Evolutionary conservation across 2,329 filamentous ascomycete species (phyloP), one percentile per base, ranked within the genome.

Genomic region (Calonectria pauciramosa): DNA sequence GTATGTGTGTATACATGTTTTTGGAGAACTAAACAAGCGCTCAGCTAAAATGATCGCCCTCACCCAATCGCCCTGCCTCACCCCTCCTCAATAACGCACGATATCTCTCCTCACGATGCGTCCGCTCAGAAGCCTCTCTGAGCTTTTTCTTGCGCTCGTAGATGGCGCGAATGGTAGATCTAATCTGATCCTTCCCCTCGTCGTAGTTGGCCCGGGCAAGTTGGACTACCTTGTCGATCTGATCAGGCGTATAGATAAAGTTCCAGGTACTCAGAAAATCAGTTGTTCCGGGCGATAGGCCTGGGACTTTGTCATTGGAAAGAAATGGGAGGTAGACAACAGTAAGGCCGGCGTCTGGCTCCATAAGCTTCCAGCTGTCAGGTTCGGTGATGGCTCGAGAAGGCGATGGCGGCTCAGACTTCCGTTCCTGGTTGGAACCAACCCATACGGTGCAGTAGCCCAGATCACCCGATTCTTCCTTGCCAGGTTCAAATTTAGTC

Each of bases 191-290:
- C 65, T 91, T 91, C 0, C 96, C 96, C 83, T 98, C 95, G 8
- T 91, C 89, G 79, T 95, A 99, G 84, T 99, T 99, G 14, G 95
- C 95, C 70, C 92, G 90, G 1, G 97, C 96, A 34, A 99, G 89
- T 7, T 90, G 89, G 2, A 98, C 94, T 0, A 98, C 95, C 32
- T 91, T 91, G 79, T 99, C 96, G 68, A 99, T 93, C 84, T 99
- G 94, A 72, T 97, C 93, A 0, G 96, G 93, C 2, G 94, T 97
- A 84, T 99, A 99, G 36, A 98, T 93, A 83, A 99, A 99, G 83
- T 99, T 99, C 97, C 97, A 99, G 0, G 97, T 99, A 79, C 93
- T 95, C 88, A 99, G 92, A 85, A 96, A 99, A 74, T 98, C 95
- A 68, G 92, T 94, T 3, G 90, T 91, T 30, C 93, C 92, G 0